Evolutionary conservation across 2,329 filamentous ascomycete species (phyloP), one percentile per base, ranked within the genome.

Genomic region (Fusarium fujikuroi): DNA sequence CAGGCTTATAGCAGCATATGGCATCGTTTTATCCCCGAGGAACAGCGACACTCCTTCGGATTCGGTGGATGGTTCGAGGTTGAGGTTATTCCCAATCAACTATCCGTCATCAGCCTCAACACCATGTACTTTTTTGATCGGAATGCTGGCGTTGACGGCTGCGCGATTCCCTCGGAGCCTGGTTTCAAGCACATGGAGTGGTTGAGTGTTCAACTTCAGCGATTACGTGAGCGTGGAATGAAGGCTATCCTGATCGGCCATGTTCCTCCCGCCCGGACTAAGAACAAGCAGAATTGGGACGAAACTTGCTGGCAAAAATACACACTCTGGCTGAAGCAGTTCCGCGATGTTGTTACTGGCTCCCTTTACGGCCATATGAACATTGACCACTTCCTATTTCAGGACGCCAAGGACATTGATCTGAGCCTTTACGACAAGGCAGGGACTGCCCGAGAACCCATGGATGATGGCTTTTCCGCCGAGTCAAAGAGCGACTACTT

Each of bases 241-340:
- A 98, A 98, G 84, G 96, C 93, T 19, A 97, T 99, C 59, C 84
- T 99, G 60, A 97, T 93, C 76, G 95, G 96, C 5, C 96, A 99
- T 81, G 95, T 99, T 8, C 95, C 96, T 3, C 96, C 96, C 1
- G 95, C 95, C 2, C 88, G 95, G 69, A 96, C 95, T 3, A 88
- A 90, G 40, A 92, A 91, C 83, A 98, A 98, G 85, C 89, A 90
- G 78, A 91, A 90, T 70, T 99, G 96, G 96, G 95, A 98, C 75
- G 95, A 98, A 85, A 95, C 93, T 0, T 99, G 96, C 84, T 99
- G 95, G 95, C 95, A 98, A 81, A 98, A 97, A 80, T 99, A 97
- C 82, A 93, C 94, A 0, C 84, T 98, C 8, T 98, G 95, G 94
- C 84, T 95, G 78, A 89, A 91, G 75, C 94, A 97, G 81, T 99